phyloP scores from a whole-genome alignment of 345 rosid genomes.

The Linum lewisii region DNA sequence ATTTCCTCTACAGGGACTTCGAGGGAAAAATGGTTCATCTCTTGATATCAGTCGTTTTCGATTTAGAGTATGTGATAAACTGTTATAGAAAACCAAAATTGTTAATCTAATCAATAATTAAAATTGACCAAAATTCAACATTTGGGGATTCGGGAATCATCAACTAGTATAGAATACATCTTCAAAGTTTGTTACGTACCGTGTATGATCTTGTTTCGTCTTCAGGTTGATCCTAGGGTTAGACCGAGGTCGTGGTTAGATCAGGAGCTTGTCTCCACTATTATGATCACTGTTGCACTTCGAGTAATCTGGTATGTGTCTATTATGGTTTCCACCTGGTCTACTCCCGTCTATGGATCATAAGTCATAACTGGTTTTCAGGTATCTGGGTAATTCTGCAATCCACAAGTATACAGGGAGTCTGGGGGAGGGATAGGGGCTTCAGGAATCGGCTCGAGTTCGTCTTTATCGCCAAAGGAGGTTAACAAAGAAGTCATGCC shows the following conservation, averaged over 20 bases:
- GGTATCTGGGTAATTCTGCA: constrained; percentile 94
- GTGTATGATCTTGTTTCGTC: too few relatives aligned
- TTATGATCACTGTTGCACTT: constrained; percentile 78
- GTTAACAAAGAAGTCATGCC: constrained; percentile 87
- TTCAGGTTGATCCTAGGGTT: constrained; percentile 77
- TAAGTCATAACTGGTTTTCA: constrained; percentile 13
- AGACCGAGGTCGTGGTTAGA: constrained; percentile 73
- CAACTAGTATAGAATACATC: too few relatives aligned
- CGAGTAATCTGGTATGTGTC: constrained; percentile 74
- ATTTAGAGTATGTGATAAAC: too few relatives aligned
- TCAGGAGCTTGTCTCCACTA: constrained; percentile 85
- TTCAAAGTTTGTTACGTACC: too few relatives aligned
- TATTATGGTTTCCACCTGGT: neutral
- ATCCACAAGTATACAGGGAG: constrained; percentile 90
- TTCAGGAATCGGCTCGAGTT: constrained; percentile 93
- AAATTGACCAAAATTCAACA: too few relatives aligned
- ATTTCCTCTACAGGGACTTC: too few relatives aligned
- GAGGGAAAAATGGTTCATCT: too few relatives aligned
- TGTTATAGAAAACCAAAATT: too few relatives aligned
- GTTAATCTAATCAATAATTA: too few relatives aligned
- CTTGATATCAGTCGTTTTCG: too few relatives aligned
- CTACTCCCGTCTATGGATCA: too few relatives aligned
- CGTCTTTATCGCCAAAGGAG: constrained; percentile 83
- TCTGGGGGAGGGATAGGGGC: constrained; percentile 95
- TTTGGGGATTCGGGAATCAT: too few relatives aligned